Evolutionary conservation across 352 stramenopile species (phyloP).

Genomic region (Phytophthora ohioensis): DNA sequence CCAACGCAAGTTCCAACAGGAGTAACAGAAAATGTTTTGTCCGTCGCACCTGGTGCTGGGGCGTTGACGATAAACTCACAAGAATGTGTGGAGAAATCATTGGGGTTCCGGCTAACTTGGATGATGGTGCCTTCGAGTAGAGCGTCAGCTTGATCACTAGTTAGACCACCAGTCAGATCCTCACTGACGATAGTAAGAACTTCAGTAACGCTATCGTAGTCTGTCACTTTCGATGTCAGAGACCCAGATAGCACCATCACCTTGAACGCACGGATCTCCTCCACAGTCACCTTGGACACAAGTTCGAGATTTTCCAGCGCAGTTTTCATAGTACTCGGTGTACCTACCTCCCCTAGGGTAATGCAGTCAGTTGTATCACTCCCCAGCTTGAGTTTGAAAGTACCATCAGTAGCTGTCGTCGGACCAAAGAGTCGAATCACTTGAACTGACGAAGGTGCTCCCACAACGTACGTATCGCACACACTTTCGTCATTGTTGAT

Average conservation of each 20-base stretch:
- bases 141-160: conserved; percentile 34
- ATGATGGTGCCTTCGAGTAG: conserved; percentile 55
- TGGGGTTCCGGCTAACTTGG: conserved; percentile 77
- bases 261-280: conserved; percentile 69
- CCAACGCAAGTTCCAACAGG: conserved; percentile 37
- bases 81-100: conserved; percentile 68
- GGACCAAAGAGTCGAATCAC: conserved; percentile 74
- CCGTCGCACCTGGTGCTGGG: conserved; percentile 13
- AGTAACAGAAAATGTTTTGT: conserved; percentile 46
- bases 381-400: conserved; percentile 66
- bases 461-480: conserved; percentile 77
- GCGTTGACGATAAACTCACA: conserved; percentile 62
- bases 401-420: conserved; percentile 66
- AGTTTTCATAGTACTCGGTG: conserved; percentile 46
- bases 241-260: conserved; percentile 60
- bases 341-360: conserved; percentile 38
- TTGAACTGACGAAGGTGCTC: conserved; percentile 66
- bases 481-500: conserved; percentile 57
- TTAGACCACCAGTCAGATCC: conserved; percentile 39
- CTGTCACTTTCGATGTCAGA: conserved; percentile 49
- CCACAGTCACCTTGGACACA: conserved; percentile 56
- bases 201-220: conserved; percentile 33
- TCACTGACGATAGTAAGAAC: conserved; percentile 50
- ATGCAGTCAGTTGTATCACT: conserved; percentile 64
- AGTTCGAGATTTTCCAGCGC: conserved; percentile 52